These are phyloP conservation scores for Quercus alba DNA, from an alignment of 306 rosid genomes.

Conservation along the genomic window DNA sequence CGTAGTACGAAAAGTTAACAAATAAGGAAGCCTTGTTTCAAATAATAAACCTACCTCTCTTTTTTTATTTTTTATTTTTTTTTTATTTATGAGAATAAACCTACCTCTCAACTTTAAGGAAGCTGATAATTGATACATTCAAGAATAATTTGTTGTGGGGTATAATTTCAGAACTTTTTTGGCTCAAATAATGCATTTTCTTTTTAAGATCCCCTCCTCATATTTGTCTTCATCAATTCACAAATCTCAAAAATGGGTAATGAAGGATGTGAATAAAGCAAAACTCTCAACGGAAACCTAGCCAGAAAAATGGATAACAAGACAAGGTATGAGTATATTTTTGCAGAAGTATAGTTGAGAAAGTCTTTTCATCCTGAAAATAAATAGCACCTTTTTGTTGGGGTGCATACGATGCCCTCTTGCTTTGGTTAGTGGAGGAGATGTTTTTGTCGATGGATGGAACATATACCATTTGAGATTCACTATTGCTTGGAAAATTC, in stretches of 20 bases:
- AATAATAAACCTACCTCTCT: conserved; percentile 23
- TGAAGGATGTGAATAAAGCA: background rate
- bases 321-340: conserved; percentile 6
- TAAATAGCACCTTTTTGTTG: conserved; percentile 42
- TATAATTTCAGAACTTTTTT: conserved; percentile 30
- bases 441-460: conserved; percentile 52
- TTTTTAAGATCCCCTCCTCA: conserved; percentile 29
- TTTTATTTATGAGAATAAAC: conserved; percentile 1
- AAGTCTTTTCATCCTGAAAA: conserved; percentile 41
- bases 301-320: background rate
- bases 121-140: conserved; percentile 27
- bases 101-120: conserved; percentile 28
- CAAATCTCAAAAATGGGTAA: background rate
- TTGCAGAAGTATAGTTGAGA: conserved; percentile 17
- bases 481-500: conserved; percentile 53
- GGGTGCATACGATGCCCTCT: conserved; percentile 45
- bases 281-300: background rate
- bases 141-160: conserved; percentile 34
- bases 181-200: conserved; percentile 38
- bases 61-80: too few relatives aligned
- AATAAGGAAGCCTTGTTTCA: conserved; percentile 36
- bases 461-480: conserved; percentile 65
- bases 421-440: conserved; percentile 61
- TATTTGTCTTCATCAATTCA: conserved; percentile 3
- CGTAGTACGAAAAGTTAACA: conserved; percentile 18